Evolutionary conservation across 2,329 filamentous ascomycete genomes (phyloP).

Genomic region (Colletotrichum sp.): DNA sequence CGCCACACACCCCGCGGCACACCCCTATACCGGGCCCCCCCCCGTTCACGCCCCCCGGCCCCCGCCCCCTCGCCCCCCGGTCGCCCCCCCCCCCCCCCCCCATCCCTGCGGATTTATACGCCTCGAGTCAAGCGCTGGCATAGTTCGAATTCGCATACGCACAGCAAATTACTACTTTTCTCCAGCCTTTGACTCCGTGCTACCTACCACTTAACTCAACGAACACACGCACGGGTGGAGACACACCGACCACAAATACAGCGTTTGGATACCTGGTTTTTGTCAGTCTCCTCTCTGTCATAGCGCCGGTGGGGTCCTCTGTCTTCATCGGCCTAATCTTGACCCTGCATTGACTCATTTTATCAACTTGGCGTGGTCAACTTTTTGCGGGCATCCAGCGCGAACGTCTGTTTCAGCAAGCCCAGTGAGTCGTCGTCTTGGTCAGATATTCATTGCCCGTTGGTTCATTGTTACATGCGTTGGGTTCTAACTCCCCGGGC

Average conservation of each 20-base stretch:
- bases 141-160: not conserved
- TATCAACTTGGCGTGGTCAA: not conserved
- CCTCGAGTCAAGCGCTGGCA: not conserved
- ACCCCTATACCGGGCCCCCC: no score
- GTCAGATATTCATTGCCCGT: not conserved
- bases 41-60: no score
- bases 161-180: not conserved
- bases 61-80: no score
- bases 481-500: not conserved
- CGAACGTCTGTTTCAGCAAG: not conserved
- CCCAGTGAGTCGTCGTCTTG: not conserved
- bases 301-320: not conserved
- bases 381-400: not conserved
- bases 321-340: not conserved
- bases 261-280: not conserved
- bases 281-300: not conserved
- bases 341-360: not conserved
- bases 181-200: not conserved
- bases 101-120: not conserved
- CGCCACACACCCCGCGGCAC: no score
- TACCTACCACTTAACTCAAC: not conserved
- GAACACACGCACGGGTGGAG: not conserved
- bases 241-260: not conserved
- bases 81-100: no score
- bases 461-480: not conserved